These are phyloP conservation scores for Rhodamnia rubescens DNA, from an alignment of 345 rosid species.

Conservation along the genomic window DNA sequence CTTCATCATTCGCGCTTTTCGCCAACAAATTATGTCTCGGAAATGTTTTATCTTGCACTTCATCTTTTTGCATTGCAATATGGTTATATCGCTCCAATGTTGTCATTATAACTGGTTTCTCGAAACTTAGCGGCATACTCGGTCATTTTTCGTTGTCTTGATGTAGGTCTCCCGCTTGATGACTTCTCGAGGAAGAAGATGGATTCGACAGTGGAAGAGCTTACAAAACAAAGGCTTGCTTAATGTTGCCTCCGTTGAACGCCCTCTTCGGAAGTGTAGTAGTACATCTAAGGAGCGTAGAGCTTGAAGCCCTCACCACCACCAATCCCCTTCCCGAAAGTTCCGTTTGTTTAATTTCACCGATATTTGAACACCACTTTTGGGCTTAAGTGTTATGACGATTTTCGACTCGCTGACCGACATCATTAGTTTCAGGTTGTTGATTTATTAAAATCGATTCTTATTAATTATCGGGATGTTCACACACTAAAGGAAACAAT, in stretches of 20 bases:
- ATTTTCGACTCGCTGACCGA: no score
- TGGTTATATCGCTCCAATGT: not conserved
- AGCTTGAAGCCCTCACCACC: not conserved
- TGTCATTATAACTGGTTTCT: not conserved
- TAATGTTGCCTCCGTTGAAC: no score
- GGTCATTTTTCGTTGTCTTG: not conserved
- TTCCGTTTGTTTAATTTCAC: no score
- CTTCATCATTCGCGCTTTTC: not conserved
- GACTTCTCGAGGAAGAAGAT: not conserved
- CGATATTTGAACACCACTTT: no score
- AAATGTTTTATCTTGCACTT: not conserved
- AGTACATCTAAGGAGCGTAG: no score
- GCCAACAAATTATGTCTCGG: not conserved
- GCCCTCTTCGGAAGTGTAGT: not conserved
- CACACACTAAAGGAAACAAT: no score
- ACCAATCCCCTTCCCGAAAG: no score
- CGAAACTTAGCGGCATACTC: not conserved
- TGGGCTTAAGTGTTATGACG: no score
- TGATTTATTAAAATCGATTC: no score
- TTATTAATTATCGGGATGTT: no score
- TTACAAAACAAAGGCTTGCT: not conserved
- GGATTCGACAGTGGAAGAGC: fast-evolving
- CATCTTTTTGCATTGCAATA: not conserved
- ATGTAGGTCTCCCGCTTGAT: not conserved
- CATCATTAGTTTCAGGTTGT: no score